Evolutionary conservation across 129 eudicot genomes (phyloP), one percentile per base, ranked within the genome.

Genomic region (Erigeron canadensis): DNA sequence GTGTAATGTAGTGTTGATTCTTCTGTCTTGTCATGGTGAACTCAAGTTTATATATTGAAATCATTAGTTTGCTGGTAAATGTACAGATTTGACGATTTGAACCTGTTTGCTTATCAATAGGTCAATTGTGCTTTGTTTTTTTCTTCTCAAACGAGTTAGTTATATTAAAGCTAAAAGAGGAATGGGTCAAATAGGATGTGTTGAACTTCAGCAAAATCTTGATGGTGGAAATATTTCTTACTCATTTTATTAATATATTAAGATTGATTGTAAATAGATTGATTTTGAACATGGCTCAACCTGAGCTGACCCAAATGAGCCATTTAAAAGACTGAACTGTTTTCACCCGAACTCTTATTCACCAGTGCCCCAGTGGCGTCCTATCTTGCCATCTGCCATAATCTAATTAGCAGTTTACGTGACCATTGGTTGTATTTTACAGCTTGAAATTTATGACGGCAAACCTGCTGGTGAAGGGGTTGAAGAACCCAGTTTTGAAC

Each of bases 361-460:
- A 5, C 50, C 50, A 6, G 23, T 54, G n/a, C 7, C 17, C 15
- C 5, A 48, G 18, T 39, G 21, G 2, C 37, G 2, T 10, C 67
- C 18, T 12, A 37, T 61, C 44, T 61, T 61, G 11, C 12, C 67
- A 4, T 2, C 2, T 46, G n/a, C 9, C 48, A 23, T 13, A 67
- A 34, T 51, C 39, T 5, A 34, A 1, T 50, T 28, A 37, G 63
- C 42, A 16, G n/a, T 38, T 19, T 28, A 65, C 68, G 4, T 4
- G 3, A 5, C 51, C 7, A 15, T 46, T 46, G 5, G 17, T 51
- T 44, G 41, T 75, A 65, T 34, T 65, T 78, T 74, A 69, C 88
- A 94, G 97, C 86, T 94, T 50, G 96, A 94, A 77, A 81, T 94
- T 37, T 84, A 90, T 63, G 97, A 94, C 57, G 97, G 95, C 17